A percentile compares a stretch with the other conserved stretches of the same genome.
These are phyloP conservation scores for Vigna mungo DNA, from an alignment of 306 rosid species.

Conservation along the genomic window DNA sequence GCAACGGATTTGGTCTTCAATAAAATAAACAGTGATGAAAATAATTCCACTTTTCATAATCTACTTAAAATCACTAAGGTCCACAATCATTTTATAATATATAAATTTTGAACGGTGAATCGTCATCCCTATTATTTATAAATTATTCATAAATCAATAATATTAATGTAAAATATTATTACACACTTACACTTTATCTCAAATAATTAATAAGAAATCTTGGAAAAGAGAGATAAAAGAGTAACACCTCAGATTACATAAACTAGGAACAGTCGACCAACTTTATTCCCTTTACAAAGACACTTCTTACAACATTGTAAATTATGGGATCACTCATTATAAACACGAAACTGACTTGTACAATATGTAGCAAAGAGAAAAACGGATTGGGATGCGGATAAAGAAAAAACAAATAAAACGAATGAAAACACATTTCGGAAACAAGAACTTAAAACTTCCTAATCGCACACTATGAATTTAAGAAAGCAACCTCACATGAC, in stretches of 20 bases:
- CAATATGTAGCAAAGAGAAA: conserved; percentile 22
- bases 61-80: too few relatives aligned
- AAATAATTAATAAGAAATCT: conserved; percentile 2
- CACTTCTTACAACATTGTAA: conserved; percentile 30
- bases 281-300: conserved; percentile 41
- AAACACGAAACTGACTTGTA: conserved; percentile 39
- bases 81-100: too few relatives aligned
- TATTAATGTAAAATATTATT: too few relatives aligned
- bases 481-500: conserved; percentile 70
- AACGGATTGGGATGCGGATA: conserved; percentile 6
- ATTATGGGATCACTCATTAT: conserved; percentile 34
- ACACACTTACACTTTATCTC: not conserved
- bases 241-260: conserved; percentile 28
- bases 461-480: conserved; percentile 34
- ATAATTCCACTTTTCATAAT: too few relatives aligned
- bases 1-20: too few relatives aligned
- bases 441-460: conserved; percentile 34
- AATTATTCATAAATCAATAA: too few relatives aligned
- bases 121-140: too few relatives aligned
- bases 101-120: too few relatives aligned
- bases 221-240: not conserved
- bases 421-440: conserved; percentile 38
- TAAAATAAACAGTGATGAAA: too few relatives aligned
- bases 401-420: conserved; percentile 4
- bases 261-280: conserved; percentile 24